Conservation (phyloP, 345 rosid genomes). For the Pistacia vera region DNA sequence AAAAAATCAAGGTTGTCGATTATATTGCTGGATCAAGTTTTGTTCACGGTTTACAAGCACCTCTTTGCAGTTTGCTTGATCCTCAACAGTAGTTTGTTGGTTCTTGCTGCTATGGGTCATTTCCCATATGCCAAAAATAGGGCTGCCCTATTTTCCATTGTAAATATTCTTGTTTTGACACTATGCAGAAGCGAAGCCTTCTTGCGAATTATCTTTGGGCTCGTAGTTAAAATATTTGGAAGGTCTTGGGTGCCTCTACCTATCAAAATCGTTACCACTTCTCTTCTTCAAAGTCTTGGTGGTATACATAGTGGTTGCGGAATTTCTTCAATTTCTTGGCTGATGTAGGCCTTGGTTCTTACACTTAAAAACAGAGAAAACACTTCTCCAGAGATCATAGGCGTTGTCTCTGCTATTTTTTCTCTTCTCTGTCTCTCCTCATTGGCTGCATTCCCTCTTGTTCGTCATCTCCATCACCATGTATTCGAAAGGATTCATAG, state of each 20-base stretch:
- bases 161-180: constrained; percentile 68
- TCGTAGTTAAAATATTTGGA: constrained; percentile 57
- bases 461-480: constrained; percentile 85
- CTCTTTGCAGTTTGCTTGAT: constrained; percentile 53
- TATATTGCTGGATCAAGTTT: constrained; percentile 80
- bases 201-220: constrained; percentile 60
- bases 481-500: constrained; percentile 73
- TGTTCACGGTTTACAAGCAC: constrained; percentile 76
- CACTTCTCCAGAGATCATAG: constrained; percentile 59
- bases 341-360: constrained; percentile 55
- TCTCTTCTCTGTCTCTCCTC: constrained; percentile 60
- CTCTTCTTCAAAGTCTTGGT: constrained; percentile 75
- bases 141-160: constrained; percentile 65
- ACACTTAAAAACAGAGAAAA: constrained; percentile 53
- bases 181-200: constrained; percentile 80
- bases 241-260: constrained; percentile 57
- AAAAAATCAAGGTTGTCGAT: constrained; percentile 59
- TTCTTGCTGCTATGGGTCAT: constrained; percentile 58
- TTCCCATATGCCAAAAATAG: constrained; percentile 69
- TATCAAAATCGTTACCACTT: constrained; percentile 60
- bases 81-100: constrained; percentile 51
- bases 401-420: constrained; percentile 57
- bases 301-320: constrained; percentile 88
- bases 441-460: constrained; percentile 70
- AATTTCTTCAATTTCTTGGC: constrained; percentile 74